A percentile compares a stretch with the other conserved stretches of the same genome.
phyloP scores from a whole-genome alignment of 2,329 filamentous ascomycete genomes.

The Akanthomyces uredinophilus region DNA sequence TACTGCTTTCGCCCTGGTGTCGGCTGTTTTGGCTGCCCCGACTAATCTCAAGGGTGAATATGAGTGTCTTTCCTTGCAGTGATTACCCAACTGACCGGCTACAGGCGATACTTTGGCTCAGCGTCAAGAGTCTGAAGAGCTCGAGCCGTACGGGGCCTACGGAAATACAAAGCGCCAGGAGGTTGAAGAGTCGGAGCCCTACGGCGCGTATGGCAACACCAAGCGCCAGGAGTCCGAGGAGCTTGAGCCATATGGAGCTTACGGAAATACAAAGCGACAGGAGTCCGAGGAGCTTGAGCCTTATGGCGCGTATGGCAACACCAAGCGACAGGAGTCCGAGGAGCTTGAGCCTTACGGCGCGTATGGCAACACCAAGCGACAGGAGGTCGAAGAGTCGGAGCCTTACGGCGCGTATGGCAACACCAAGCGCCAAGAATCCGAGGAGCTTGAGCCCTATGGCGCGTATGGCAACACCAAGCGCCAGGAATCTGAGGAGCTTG shows the following conservation, averaged over 20 bases:
- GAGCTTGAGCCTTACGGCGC: background rate
- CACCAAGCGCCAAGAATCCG: background rate
- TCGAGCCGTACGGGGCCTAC: too few relatives aligned
- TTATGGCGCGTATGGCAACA: background rate
- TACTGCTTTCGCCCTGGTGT: background rate
- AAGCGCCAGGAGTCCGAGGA: background rate
- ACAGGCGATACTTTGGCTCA: background rate
- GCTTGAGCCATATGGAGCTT: background rate
- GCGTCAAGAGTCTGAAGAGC: background rate
- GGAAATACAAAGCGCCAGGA: background rate
- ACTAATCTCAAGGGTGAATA: background rate
- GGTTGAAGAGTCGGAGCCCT: background rate
- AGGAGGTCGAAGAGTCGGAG: background rate
- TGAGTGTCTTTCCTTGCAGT: background rate
- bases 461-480: background rate
- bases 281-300: background rate
- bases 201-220: background rate
- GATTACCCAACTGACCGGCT: background rate
- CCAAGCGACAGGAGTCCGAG: background rate
- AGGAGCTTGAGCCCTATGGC: background rate
- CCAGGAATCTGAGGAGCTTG: background rate
- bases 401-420: constrained; percentile 1
- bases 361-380: background rate
- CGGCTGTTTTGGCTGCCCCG: background rate
- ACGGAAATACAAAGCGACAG: background rate